Base-by-base conservation (phyloP, 371 early-diverging fungal genomes). In the Haplosporangium sp. region DNA sequence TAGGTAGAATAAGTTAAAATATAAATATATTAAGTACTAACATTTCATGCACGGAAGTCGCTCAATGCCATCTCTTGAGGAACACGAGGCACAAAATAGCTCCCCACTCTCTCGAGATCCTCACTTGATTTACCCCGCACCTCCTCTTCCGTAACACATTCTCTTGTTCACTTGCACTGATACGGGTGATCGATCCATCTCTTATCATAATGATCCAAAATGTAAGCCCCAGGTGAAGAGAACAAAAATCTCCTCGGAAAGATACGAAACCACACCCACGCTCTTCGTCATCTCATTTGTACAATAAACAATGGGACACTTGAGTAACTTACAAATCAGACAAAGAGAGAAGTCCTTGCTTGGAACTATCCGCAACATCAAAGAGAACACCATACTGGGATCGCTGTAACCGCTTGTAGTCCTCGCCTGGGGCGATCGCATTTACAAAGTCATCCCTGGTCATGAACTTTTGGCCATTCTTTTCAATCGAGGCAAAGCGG, bases 331-430 rank as follows among this genome's bases (percentile, higher is more conserved):
- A 79, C 80, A 94, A 96, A 70, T 95, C 94, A 36, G 90, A 85
- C 55, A 88, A 84, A 10, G 93, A 88, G 20, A 95, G 69, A 41
- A 80, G 59, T 6, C 93, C 94, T n/a, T 85, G 83, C 23, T 81
- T 73, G 18, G 81, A 76, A 43, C 84, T 82, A 79, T 95, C 95
- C n/a, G 94, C 95, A 12, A 95, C 75, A 48, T 83, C 80, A 80
- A 93, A 95, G 21, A 95, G 83, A 29, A 91, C 71, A 54, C 80
- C 85, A 80, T 86, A 89, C 68, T 89, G 91, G 50, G 88, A 86
- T 48, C 84, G 74, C 71, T 85, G 75, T 45, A 89, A 82, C 79
- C 88, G 84, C 77, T 85, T 84, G 82, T 86, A 88, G 61, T 90
- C 88, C 81, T 89, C 90, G 9, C 81, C 85, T 21, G 92, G 93